Percentiles rank a stretch among this genome's conserved stretches.
Evolutionary conservation across 164 flowering plant species (phyloP).

Genomic region (Euptelea pleiosperma): DNA sequence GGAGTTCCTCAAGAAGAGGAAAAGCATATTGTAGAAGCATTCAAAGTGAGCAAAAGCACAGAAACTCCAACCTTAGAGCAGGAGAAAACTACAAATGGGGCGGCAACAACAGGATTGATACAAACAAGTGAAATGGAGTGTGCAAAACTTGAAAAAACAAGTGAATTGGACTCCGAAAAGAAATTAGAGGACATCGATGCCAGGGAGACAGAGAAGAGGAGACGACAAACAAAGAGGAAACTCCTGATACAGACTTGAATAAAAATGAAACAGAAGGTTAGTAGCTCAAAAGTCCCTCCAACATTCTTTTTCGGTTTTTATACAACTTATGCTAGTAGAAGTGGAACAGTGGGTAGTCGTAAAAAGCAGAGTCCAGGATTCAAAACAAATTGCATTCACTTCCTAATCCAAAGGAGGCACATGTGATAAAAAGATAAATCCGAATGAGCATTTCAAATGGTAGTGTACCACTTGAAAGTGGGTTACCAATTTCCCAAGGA

Average conservation of each 20-base stretch:
- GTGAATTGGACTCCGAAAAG: slow-evolving; percentile 10
- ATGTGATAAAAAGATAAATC: too few species aligned
- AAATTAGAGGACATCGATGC: not conserved
- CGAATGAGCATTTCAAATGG: too few species aligned
- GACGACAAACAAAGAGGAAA: slow-evolving; percentile 12
- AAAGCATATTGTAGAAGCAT: slow-evolving; percentile 9
- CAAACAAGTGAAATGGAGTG: slow-evolving; percentile 14
- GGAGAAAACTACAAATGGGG: slow-evolving; percentile 7
- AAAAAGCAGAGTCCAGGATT: too few species aligned
- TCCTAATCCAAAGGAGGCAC: too few species aligned
- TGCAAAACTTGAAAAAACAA: not conserved
- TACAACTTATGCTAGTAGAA: too few species aligned
- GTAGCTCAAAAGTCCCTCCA: not conserved
- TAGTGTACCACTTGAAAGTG: too few species aligned
- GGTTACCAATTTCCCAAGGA: too few species aligned
- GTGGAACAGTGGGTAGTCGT: too few species aligned
- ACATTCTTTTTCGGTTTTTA: not conserved
- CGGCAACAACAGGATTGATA: slow-evolving; percentile 1
- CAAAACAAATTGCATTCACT: too few species aligned
- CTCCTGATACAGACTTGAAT: not conserved
- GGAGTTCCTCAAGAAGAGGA: slow-evolving; percentile 8
- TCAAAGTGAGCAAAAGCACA: not conserved
- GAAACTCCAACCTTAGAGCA: slow-evolving; percentile 13
- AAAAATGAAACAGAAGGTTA: slow-evolving; percentile 13
- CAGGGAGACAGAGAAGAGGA: not conserved